Percentiles rank a stretch among this genome's conserved stretches.
Conservation (phyloP, 2,329 filamentous ascomycete genomes). For the Botrytis fabae region DNA sequence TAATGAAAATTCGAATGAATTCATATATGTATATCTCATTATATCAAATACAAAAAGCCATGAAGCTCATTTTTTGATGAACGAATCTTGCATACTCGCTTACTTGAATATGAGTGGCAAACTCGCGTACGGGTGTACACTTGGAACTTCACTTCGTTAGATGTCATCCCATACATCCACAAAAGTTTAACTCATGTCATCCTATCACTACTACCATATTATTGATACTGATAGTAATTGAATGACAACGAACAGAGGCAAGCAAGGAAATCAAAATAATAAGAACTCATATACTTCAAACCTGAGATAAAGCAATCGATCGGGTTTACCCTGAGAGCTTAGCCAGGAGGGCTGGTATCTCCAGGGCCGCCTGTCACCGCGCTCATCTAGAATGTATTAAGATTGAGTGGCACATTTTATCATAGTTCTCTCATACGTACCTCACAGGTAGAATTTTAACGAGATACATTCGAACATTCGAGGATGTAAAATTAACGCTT, state of each 20-base stretch:
- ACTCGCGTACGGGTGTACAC: fast-evolving
- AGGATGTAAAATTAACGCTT: neutral
- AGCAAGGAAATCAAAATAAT: neutral
- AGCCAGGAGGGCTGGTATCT: too few species aligned
- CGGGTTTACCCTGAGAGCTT: too few species aligned
- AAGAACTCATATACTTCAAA: neutral
- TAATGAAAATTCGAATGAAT: neutral
- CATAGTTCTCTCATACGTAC: neutral
- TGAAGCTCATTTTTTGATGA: neutral
- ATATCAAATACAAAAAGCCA: neutral
- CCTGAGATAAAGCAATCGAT: too few species aligned
- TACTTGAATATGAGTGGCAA: neutral
- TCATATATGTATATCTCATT: neutral
- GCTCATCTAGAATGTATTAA: too few species aligned
- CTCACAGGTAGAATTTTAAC: neutral
- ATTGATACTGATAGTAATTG: neutral
- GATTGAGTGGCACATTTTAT: too few species aligned
- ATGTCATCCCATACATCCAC: neutral
- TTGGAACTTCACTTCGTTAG: neutral
- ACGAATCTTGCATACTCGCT: neutral
- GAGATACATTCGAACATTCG: neutral
- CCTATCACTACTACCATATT: neutral
- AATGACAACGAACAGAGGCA: neutral
- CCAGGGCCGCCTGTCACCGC: too few species aligned
- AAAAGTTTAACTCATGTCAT: neutral